Base-by-base conservation (phyloP, 352 stramenopile species). In the Pythium phragmitis region DNA sequence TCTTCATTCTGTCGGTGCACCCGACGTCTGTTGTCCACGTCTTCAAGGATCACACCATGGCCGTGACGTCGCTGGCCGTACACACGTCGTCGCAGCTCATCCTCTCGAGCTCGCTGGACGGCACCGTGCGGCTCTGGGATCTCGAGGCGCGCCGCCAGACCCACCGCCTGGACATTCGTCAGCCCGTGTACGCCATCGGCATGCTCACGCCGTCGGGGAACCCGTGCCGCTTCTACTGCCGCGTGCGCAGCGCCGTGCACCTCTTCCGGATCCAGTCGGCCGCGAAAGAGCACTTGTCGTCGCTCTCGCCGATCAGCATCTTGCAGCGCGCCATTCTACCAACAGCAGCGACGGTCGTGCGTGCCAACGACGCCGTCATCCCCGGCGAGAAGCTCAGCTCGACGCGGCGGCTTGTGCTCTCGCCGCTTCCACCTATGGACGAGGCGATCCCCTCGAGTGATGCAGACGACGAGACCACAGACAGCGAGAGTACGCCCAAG, bases 21-120 rank as follows among this genome's bases (percentile, higher is more conserved):
- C 83, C 83, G 19, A 76, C 75, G 17, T 77, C 80, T 2, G 62
- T 86, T 21, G 69, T 90, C 17, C 77, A 87, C 50, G 43, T 83
- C 17, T 92, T 92, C 54, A 88, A 87, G 47, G 79, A 92, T 37
- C 83, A 92, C 60, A 89, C 80, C 2, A 72, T 79, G 49, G 62
- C 64, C 8, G 65, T 92, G 30, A 89, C 83, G 28, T 75, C 75
- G 14, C 60, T 92, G 4, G 75, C 68, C 0, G 71, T 89, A 21
- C 80, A 88, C 51, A 39, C 64, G 7, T 63, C 79, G 7, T 89
- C 80, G 26, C 67, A 74, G 5, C 70, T 89, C 11, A 67, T 90
- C 14, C 69, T 92, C 34, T 92, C 83, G 3, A 88, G 79, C 21
- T 90, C 79, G n/a, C 69, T 92, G 0, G 83, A 92, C 48, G 80